Conservation (phyloP, 805 yeast genomes). For the Ogataea paraovalis region DNA sequence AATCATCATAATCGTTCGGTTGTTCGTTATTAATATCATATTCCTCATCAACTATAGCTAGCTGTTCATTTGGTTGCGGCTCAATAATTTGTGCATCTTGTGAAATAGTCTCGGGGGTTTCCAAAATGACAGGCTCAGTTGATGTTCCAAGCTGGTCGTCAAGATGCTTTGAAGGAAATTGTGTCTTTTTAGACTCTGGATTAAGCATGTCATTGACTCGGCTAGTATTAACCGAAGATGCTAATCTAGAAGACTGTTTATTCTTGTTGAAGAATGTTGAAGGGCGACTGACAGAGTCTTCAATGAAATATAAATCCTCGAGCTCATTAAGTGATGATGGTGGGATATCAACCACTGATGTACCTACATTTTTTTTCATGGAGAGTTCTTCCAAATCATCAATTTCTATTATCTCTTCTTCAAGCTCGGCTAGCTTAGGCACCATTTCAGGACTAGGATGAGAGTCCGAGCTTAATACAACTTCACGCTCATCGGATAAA, state of each 20-base stretch:
- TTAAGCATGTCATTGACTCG: background rate
- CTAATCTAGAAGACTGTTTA: conserved; percentile 10
- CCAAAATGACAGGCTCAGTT: no score
- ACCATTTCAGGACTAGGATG: background rate
- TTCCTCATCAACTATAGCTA: no score
- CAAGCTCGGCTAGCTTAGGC: conserved; percentile 4
- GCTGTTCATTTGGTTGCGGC: no score
- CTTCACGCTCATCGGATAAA: no score
- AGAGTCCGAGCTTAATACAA: background rate
- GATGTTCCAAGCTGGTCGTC: no score
- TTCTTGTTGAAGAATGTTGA: conserved; percentile 24
- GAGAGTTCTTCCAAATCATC: conserved; percentile 23
- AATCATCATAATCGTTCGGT: no score
- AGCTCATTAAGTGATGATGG: conserved; percentile 33
- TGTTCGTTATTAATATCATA: no score
- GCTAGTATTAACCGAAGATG: conserved; percentile 5
- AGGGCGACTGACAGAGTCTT: conserved; percentile 22
- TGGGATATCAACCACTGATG: conserved; percentile 36
- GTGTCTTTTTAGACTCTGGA: background rate
- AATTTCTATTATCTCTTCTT: conserved; percentile 22
- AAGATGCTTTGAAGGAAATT: background rate
- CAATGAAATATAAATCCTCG: conserved; percentile 24
- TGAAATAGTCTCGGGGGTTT: no score
- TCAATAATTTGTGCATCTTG: no score
- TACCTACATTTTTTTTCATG: background rate